Evolutionary conservation across 306 rosid species (phyloP).

Genomic region (Cajanus cajan): DNA sequence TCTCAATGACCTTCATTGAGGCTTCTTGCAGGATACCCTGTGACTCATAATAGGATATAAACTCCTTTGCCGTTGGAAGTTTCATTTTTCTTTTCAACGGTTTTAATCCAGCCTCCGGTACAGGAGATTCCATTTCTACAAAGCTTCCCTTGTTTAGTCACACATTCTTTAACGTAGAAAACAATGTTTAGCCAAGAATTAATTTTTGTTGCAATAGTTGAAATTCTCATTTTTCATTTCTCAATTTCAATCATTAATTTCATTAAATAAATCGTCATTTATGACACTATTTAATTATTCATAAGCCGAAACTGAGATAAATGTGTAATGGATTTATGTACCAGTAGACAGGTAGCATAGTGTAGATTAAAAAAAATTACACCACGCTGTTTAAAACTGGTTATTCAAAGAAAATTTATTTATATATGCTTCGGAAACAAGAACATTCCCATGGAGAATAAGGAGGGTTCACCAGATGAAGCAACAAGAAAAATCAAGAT

Average conservation of each 20-base stretch:
- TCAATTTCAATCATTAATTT: background rate
- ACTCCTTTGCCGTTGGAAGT: conserved; percentile 59
- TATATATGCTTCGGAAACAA: conserved; percentile 84
- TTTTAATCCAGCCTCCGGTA: background rate
- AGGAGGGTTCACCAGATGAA: conserved; percentile 76
- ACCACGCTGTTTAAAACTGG: conserved; percentile 80
- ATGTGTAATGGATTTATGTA: conserved; percentile 23
- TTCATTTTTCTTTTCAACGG: conserved; percentile 39
- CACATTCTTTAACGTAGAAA: background rate
- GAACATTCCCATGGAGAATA: conserved; percentile 53
- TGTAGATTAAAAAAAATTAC: conserved; percentile 40
- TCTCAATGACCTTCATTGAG: conserved; percentile 79
- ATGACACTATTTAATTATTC: too few relatives aligned
- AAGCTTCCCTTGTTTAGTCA: too few relatives aligned
- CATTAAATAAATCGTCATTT: background rate
- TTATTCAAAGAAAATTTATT: background rate
- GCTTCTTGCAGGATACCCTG: conserved; percentile 75
- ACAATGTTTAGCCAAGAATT: background rate
- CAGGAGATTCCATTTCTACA: conserved; percentile 31
- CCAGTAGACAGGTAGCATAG: conserved; percentile 92
- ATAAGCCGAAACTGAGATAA: background rate
- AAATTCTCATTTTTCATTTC: background rate
- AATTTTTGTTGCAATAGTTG: background rate
- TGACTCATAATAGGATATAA: conserved; percentile 79
- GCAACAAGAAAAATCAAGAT: conserved; percentile 41